Percentiles rank a stretch among this genome's conserved stretches.
Conservation (phyloP, 139 green algal genomes). For the Edaphochlamys debaryana region DNA sequence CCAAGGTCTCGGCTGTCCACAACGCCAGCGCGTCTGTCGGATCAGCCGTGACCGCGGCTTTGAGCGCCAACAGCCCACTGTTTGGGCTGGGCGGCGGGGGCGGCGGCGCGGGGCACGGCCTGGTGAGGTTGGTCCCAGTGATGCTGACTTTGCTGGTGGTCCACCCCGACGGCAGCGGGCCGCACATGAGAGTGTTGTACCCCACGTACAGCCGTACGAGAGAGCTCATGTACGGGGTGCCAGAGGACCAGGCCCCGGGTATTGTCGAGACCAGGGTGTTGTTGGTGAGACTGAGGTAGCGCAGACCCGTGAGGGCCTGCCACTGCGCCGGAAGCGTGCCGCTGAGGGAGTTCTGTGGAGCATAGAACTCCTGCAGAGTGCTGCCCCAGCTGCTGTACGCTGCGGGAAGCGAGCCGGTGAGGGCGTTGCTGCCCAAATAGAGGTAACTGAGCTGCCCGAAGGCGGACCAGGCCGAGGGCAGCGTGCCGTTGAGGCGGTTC, state of each 20-base stretch:
- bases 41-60: background rate
- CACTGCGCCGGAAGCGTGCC: background rate
- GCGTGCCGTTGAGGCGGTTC: background rate
- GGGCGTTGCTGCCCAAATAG: conserved; percentile 15
- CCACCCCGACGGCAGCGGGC: background rate
- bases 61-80: background rate
- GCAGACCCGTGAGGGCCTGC: background rate
- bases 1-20: background rate
- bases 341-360: background rate
- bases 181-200: background rate
- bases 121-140: background rate
- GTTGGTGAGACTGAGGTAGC: background rate
- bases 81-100: background rate
- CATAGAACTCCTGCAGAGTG: background rate
- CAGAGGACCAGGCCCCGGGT: background rate
- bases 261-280: background rate
- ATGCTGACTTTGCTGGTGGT: background rate
- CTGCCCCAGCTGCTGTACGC: background rate
- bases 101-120: background rate
- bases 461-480: background rate
- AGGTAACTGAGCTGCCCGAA: background rate
- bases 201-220: background rate
- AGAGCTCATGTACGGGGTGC: background rate
- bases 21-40: background rate
- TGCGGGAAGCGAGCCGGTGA: conserved; percentile 25